phyloP scores from a whole-genome alignment of 2,329 filamentous ascomycete genomes.

The Aureobasidium namibiae region DNA sequence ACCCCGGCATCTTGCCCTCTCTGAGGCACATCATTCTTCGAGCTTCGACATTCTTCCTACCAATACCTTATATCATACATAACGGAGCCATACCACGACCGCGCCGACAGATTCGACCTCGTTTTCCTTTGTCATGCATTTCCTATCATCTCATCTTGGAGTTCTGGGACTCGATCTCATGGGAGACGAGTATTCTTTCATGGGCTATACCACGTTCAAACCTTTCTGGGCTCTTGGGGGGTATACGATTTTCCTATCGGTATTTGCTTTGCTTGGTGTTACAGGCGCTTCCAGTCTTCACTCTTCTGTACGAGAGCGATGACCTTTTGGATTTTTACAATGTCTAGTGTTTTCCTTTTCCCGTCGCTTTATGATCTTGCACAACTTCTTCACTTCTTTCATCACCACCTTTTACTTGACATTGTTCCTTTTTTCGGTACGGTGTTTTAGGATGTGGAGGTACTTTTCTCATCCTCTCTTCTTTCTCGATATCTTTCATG shows the following conservation, averaged over 20 bases:
- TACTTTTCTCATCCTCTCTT: neutral
- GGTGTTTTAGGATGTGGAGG: neutral
- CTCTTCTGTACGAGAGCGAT: slow-evolving; percentile 2
- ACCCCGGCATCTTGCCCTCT: neutral
- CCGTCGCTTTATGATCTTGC: neutral
- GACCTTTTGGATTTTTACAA: neutral
- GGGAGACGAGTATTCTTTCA: neutral
- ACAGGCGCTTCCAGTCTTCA: neutral
- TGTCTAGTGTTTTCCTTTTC: slow-evolving; percentile 9
- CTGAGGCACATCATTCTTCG: neutral
- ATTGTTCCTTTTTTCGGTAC: neutral
- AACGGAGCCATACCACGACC: slow-evolving; percentile 1
- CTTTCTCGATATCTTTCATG: neutral
- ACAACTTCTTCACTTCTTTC: slow-evolving; percentile 5
- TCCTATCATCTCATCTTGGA: neutral
- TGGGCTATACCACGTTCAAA: slow-evolving; percentile 13
- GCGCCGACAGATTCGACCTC: neutral
- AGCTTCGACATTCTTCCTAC: slow-evolving; percentile 2
- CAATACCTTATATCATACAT: neutral
- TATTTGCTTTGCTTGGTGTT: slow-evolving; percentile 7
- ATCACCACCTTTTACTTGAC: neutral
- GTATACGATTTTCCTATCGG: neutral
- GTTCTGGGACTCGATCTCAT: neutral
- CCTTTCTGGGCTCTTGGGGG: slow-evolving; percentile 1
- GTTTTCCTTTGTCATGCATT: slow-evolving; percentile 13